Evolutionary conservation across 1,284 basidiomycete genomes (phyloP).

Genomic region (Malassezia sp.): DNA sequence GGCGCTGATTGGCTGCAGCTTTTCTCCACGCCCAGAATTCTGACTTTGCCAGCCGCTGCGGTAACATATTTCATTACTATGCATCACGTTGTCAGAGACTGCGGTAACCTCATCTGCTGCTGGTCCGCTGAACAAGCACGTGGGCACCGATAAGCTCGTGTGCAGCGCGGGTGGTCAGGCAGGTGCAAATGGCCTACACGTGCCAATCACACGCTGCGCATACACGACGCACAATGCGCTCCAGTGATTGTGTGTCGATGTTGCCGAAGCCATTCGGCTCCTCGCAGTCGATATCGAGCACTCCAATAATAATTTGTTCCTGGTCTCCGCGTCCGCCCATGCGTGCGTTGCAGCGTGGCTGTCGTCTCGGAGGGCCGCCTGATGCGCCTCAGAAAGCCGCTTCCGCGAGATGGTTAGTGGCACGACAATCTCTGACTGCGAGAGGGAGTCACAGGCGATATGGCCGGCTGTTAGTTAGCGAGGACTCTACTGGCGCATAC

Average conservation of each 20-base stretch:
- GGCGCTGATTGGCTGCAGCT: too few species aligned
- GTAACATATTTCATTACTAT: too few species aligned
- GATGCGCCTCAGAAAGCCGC: constrained; percentile 16
- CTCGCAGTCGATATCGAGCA: constrained; percentile 48
- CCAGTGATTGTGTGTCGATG: constrained; percentile 40
- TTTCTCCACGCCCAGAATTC: too few species aligned
- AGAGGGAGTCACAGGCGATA: constrained; percentile 48
- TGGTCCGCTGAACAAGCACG: too few species aligned
- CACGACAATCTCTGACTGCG: constrained; percentile 47
- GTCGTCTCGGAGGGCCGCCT: constrained; percentile 15
- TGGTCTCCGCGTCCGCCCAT: constrained; percentile 27
- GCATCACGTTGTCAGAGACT: too few species aligned
- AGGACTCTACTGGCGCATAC: constrained; percentile 13
- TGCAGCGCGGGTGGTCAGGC: too few species aligned
- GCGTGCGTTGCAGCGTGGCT: constrained; percentile 13
- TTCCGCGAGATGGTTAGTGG: constrained; percentile 37
- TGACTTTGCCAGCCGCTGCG: too few species aligned
- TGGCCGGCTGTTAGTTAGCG: constrained; percentile 38
- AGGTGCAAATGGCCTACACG: not conserved
- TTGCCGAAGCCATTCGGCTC: constrained; percentile 42
- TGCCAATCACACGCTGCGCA: constrained; percentile 16
- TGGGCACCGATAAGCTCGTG: too few species aligned
- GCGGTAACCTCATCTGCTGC: too few species aligned
- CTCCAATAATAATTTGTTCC: constrained; percentile 43
- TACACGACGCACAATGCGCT: constrained; percentile 33